Evolutionary conservation across 2,329 filamentous ascomycete species (phyloP).

Genomic region (Trematosphaeria pertusa): DNA sequence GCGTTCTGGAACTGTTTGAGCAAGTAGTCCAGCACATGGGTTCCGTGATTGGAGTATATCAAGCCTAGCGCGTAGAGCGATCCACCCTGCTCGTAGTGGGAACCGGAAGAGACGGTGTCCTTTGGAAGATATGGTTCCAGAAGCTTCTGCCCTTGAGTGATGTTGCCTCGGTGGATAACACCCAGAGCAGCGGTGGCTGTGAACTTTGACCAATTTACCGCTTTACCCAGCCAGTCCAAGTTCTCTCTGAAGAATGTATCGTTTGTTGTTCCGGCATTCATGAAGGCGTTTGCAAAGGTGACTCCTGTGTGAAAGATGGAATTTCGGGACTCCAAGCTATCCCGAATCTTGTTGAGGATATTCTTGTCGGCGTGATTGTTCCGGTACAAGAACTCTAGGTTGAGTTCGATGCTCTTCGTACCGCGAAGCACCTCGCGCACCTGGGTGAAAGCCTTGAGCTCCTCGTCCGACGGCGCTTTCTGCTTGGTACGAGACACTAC

Average conservation of each 20-base stretch:
- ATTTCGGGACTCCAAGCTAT: slow-evolving; percentile 93
- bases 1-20: slow-evolving; percentile 76
- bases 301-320: slow-evolving; percentile 98
- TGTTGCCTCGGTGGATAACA: slow-evolving; percentile 94
- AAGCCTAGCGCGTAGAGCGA: slow-evolving; percentile 94
- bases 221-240: slow-evolving; percentile 96
- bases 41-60: slow-evolving; percentile 97
- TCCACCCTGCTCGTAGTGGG: slow-evolving; percentile 94
- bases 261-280: slow-evolving; percentile 98
- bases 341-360: slow-evolving; percentile 94
- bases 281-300: slow-evolving; percentile 97
- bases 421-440: slow-evolving; percentile 76
- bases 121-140: slow-evolving; percentile 93
- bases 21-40: slow-evolving; percentile 83
- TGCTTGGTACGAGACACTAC: slow-evolving; percentile 52
- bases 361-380: slow-evolving; percentile 92
- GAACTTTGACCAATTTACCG: slow-evolving; percentile 99
- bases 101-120: slow-evolving; percentile 74
- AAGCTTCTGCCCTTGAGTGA: slow-evolving; percentile 90
- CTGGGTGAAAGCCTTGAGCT: slow-evolving; percentile 62
- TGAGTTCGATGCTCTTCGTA: slow-evolving; percentile 91
- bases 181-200: slow-evolving; percentile 95
- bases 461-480: slow-evolving; percentile 55
- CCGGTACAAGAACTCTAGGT: slow-evolving; percentile 94
- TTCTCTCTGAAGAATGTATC: slow-evolving; percentile 99